Conservation (phyloP, 345 rosid genomes). For the Rhizophora apiculata region DNA sequence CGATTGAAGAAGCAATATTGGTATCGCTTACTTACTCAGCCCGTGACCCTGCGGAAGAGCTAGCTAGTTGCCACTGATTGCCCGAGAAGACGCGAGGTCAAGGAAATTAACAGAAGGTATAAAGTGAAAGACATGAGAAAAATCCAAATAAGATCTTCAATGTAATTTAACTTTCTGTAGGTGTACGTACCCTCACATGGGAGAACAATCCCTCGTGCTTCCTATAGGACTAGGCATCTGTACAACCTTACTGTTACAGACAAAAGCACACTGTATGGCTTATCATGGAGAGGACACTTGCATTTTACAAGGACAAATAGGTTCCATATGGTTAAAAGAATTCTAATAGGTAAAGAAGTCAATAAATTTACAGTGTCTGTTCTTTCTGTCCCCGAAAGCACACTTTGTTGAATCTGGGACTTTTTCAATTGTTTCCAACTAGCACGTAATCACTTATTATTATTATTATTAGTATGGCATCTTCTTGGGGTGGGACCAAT, state of each 20-base stretch:
- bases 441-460: too few species aligned
- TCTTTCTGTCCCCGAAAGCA: constrained; percentile 3
- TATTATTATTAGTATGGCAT: too few species aligned
- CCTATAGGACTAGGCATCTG: constrained; percentile 29
- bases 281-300: background rate
- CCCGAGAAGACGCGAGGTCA: background rate
- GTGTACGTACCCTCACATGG: constrained; percentile 37
- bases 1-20: background rate
- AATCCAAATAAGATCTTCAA: constrained; percentile 22
- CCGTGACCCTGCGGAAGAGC: constrained; percentile 15
- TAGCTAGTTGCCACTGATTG: background rate
- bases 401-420: background rate
- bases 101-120: background rate
- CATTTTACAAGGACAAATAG: background rate
- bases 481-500: too few species aligned
- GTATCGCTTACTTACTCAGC: background rate
- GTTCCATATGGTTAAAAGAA: background rate
- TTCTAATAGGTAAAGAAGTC: constrained; percentile 3
- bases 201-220: constrained; percentile 23
- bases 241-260: constrained; percentile 23
- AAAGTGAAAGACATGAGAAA: constrained; percentile 10
- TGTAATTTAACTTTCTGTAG: constrained; percentile 27
- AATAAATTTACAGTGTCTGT: constrained; percentile 22
- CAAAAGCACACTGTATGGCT: constrained; percentile 10
- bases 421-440: background rate